Evolutionary conservation across 768 basidiomycete species (phyloP).

Genomic region (Pleurotus cornucopiae): DNA sequence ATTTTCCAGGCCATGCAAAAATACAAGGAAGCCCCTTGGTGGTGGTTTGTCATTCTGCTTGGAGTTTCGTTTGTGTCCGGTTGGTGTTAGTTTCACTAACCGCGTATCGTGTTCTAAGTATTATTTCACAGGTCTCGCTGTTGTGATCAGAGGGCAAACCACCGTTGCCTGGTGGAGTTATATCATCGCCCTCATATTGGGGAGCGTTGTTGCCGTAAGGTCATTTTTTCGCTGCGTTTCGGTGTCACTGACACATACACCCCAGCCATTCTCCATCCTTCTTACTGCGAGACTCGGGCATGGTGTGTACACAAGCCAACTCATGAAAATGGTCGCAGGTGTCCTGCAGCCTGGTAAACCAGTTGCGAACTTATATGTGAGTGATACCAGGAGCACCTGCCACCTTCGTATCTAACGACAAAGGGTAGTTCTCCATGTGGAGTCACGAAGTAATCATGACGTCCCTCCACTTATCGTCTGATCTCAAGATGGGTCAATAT

Average conservation of each 20-base stretch:
- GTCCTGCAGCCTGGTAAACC: conserved; percentile 58
- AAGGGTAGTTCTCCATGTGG: conserved; percentile 59
- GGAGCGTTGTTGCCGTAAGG: conserved; percentile 35
- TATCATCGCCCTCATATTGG: conserved; percentile 50
- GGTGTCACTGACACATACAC: no score
- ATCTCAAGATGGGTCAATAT: conserved; percentile 73
- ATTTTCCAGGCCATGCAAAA: conserved; percentile 43
- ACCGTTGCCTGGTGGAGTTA: conserved; percentile 63
- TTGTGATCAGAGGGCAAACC: conserved; percentile 53
- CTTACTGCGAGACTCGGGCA: conserved; percentile 55
- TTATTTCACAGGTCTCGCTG: conserved; percentile 38
- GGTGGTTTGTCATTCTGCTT: conserved; percentile 53
- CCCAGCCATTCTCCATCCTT: conserved; percentile 50
- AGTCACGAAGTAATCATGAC: conserved; percentile 57
- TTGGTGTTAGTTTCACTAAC: conserved; percentile 17
- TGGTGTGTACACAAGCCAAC: conserved; percentile 53
- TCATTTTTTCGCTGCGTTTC: not conserved
- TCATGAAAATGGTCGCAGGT: conserved; percentile 66
- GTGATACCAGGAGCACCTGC: conserved; percentile 8
- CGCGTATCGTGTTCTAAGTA: not conserved
- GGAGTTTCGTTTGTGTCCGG: conserved; percentile 52
- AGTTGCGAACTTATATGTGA: conserved; percentile 65
- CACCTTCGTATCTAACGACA: not conserved
- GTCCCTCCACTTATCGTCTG: conserved; percentile 47
- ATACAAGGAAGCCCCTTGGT: conserved; percentile 58